Evolutionary conservation across 148 eudicot genomes (phyloP).

Genomic region (Heliamphora exappendiculata): DNA sequence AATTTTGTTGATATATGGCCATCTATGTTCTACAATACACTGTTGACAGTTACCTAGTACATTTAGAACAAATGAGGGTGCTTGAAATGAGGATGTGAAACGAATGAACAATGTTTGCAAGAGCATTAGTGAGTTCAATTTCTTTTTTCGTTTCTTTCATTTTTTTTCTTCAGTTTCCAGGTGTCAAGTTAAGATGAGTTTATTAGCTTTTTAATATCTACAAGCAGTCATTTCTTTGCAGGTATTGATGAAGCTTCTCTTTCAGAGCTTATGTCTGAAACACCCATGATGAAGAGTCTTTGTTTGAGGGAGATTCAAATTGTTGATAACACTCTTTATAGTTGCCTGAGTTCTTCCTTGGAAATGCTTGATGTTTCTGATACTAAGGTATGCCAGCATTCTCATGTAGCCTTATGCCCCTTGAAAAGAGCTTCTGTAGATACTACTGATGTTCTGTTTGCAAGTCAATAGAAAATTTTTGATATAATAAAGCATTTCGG

Average conservation of each 20-base stretch:
- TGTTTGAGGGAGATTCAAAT: conserved; percentile 62
- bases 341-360: conserved; percentile 52
- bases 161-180: neutral
- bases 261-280: conserved; percentile 48
- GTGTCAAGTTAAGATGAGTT: neutral
- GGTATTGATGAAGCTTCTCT: conserved; percentile 52
- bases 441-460: neutral
- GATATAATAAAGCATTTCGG: neutral
- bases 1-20: too few species aligned
- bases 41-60: too few species aligned
- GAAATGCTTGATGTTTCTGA: conserved; percentile 82
- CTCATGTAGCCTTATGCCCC: neutral
- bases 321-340: conserved; percentile 40
- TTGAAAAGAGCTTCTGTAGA: neutral
- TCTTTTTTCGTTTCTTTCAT: neutral
- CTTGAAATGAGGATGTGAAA: neutral
- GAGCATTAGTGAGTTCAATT: neutral
- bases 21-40: too few species aligned
- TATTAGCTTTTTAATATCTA: neutral
- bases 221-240: conserved; percentile 15
- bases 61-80: too few species aligned
- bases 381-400: conserved; percentile 52
- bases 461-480: neutral
- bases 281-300: conserved; percentile 50
- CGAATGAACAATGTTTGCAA: too few species aligned